Evolutionary conservation across 2,329 filamentous ascomycete species (phyloP).

Genomic region (Dothiorella sarmentorum): DNA sequence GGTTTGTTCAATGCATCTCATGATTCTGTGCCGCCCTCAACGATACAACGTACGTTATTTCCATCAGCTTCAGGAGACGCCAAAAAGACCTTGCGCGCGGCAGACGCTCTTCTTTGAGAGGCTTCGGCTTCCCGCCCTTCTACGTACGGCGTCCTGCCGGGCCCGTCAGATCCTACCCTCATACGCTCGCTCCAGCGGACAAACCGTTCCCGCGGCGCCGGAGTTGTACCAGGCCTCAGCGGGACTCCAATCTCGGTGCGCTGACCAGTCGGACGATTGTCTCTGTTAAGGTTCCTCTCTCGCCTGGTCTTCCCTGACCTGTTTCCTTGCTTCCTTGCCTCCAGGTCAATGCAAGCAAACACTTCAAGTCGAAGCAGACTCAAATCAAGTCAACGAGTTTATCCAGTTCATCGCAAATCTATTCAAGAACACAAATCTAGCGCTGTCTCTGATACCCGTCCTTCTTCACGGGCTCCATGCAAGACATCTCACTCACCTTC

Average conservation of each 20-base stretch:
- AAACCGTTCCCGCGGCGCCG: not conserved
- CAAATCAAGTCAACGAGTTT: not conserved
- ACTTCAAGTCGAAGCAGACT: not conserved
- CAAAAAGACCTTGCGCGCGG: not conserved
- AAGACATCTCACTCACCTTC: not conserved
- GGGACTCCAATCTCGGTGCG: constrained; percentile 2
- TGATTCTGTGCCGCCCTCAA: not conserved
- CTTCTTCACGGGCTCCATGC: not conserved
- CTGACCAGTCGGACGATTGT: constrained; percentile 11
- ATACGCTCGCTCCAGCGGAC: not conserved
- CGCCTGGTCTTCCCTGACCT: not conserved
- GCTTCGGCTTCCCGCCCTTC: not conserved
- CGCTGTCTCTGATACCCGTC: not conserved
- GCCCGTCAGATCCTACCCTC: not conserved
- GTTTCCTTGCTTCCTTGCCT: not conserved
- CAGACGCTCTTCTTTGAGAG: not conserved
- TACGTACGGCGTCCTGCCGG: not conserved
- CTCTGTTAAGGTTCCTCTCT: not conserved
- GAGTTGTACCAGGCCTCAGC: constrained; percentile 2
- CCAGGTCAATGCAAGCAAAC: not conserved
- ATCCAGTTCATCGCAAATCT: not conserved
- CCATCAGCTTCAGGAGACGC: not conserved
- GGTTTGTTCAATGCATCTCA: not conserved
- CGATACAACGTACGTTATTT: not conserved
- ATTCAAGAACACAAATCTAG: not conserved